Base-by-base conservation (phyloP, 2,329 filamentous ascomycete species). In the Raffaelea arxii region DNA sequence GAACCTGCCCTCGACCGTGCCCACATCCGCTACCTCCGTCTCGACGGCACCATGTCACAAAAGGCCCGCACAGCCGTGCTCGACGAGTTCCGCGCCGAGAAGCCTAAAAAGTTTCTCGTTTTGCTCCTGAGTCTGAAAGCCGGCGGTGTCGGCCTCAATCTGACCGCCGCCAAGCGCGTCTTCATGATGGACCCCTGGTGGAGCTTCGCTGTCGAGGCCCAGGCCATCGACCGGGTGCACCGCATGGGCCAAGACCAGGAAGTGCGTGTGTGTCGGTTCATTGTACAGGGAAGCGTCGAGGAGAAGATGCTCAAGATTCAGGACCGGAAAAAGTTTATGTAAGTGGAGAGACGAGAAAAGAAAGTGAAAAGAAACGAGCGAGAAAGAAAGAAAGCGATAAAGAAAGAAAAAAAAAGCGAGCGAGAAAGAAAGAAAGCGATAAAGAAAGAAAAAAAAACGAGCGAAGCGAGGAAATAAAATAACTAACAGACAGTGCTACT, bases 111-210 rank as follows among this genome's bases (percentile, higher is more conserved):
- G 42, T 86, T 87, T 22, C 77, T 77, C 3, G 78, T 98, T 1
- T 69, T 98, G 4, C 71, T 98, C 2, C 77, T 98, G 44, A 91
- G 84, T 56, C 70, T 98, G 47, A 77, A 88, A 19, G 92, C 94
- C 0, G 92, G 94, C 4, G 94, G 92, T 22, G 92, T 98, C 0
- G 92, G 92, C 0, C 71, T 98, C 38, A 98, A 98, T 59, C 66
- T 98, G 51, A 97, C 91, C 1, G 82, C 82, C 54, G 92, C 92
- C 6, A 87, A 83, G 53, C 74, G 86, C 46, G 94, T 98, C 5
- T 98, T 84, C 68, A 94, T 98, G 86, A 97, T 98, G 92, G 92
- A 98, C 64, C 92, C 92, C 0, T 98, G 92, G 92, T 98, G 92
- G 92, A 94, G 86, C 60, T 98, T 91, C 64, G 90, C 92, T 0